These are phyloP conservation scores for Abortiporus biennis DNA, from an alignment of 1,284 basidiomycete genomes.

Conservation along the genomic window DNA sequence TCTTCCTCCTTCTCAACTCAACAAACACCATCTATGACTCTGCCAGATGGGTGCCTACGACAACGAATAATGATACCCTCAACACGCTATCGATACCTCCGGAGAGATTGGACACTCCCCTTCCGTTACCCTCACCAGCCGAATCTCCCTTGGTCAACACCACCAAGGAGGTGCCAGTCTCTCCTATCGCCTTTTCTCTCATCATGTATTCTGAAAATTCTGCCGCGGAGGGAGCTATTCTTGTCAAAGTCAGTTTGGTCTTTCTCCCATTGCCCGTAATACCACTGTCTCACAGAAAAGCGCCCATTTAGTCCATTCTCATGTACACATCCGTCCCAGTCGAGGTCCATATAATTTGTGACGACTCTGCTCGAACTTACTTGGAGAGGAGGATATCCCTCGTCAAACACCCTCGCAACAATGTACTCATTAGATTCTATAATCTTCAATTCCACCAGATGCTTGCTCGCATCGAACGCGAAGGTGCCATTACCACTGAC, in stretches of 20 bases:
- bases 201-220: constrained; percentile 40
- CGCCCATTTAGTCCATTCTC: constrained; percentile 37
- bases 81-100: background rate
- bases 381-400: constrained; percentile 31
- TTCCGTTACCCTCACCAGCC: background rate
- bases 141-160: background rate
- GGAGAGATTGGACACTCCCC: constrained; percentile 1
- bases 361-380: constrained; percentile 31
- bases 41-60: too few species aligned
- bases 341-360: constrained; percentile 44
- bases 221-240: constrained; percentile 36
- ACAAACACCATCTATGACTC: background rate
- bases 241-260: constrained; percentile 34
- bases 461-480: constrained; percentile 36
- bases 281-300: too few species aligned
- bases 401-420: constrained; percentile 29
- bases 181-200: constrained; percentile 34
- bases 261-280: too few species aligned
- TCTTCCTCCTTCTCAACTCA: constrained; percentile 8
- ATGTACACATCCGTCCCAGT: constrained; percentile 37
- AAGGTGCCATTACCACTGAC: constrained; percentile 37
- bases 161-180: background rate
- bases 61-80: background rate
- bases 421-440: constrained; percentile 35
- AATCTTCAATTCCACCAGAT: constrained; percentile 32